Evolutionary conservation across 2,329 filamentous ascomycete genomes (phyloP).

Genomic region (Penicillium nordicum): DNA sequence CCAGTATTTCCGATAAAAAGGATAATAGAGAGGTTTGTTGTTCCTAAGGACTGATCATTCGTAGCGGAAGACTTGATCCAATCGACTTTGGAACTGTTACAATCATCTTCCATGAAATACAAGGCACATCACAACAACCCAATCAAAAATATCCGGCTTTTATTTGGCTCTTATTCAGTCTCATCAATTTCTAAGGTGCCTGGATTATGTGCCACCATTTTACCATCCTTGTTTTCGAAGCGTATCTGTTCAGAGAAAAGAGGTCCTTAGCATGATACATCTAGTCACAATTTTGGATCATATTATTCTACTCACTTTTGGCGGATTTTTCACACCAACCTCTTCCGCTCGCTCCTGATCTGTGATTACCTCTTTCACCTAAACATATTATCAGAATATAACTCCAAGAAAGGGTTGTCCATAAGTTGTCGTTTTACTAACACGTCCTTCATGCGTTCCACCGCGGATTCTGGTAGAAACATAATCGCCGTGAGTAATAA

Average conservation of each 20-base stretch:
- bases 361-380: not conserved
- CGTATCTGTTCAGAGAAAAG: not conserved
- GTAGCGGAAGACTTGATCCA: too few relatives aligned
- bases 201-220: not conserved
- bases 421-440: not conserved
- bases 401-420: not conserved
- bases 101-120: not conserved
- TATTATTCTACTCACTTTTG: not conserved
- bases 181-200: not conserved
- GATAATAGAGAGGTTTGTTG: not conserved
- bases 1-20: not conserved
- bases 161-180: not conserved
- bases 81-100: too few relatives aligned
- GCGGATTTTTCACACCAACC: not conserved
- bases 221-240: not conserved
- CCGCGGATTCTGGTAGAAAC: not conserved
- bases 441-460: not conserved
- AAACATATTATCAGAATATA: too few relatives aligned
- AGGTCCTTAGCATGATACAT: not conserved
- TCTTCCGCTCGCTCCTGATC: not conserved
- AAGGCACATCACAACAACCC: not conserved
- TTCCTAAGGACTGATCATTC: not conserved
- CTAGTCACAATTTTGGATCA: not conserved
- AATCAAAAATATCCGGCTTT: not conserved
- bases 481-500: not conserved